phyloP scores from a whole-genome alignment of 1,284 basidiomycete species.

The Malassezia furfur region DNA sequence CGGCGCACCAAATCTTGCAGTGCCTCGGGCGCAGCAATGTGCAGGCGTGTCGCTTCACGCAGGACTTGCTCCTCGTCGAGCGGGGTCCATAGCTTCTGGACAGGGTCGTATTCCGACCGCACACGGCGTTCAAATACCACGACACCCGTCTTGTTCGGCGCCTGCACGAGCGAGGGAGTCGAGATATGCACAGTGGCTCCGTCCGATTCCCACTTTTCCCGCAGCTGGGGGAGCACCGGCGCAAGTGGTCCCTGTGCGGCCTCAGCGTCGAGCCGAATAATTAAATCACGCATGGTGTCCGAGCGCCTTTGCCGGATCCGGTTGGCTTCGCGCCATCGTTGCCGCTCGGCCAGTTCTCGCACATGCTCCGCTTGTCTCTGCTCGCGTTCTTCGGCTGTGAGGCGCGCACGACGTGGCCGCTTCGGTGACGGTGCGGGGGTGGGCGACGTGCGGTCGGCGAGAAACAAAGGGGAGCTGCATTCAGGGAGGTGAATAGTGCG shows the following conservation, averaged over 20 bases:
- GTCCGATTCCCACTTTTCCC: not conserved
- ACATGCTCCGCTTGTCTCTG: not conserved
- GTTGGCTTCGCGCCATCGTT: slow-evolving; percentile 19
- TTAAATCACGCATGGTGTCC: slow-evolving; percentile 16
- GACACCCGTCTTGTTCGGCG: not conserved
- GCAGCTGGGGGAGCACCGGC: not conserved
- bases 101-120: slow-evolving; percentile 11
- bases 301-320: slow-evolving; percentile 5
- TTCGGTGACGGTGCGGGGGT: not conserved
- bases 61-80: slow-evolving; percentile 7
- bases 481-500: not conserved
- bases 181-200: not conserved
- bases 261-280: slow-evolving; percentile 3
- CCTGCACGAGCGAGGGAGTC: not conserved
- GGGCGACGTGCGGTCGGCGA: not conserved
- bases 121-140: slow-evolving; percentile 9
- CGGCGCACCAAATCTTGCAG: not conserved
- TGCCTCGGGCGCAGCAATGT: not conserved
- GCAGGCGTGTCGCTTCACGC: slow-evolving; percentile 3
- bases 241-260: not conserved
- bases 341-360: not conserved
- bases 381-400: not conserved
- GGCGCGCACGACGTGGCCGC: not conserved
- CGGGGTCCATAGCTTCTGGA: slow-evolving; percentile 13
- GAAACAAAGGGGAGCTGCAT: not conserved